A percentile compares a stretch with the other conserved stretches of the same genome.
Conservation (phyloP, 768 basidiomycete species). For the Mrakia frigida region DNA sequence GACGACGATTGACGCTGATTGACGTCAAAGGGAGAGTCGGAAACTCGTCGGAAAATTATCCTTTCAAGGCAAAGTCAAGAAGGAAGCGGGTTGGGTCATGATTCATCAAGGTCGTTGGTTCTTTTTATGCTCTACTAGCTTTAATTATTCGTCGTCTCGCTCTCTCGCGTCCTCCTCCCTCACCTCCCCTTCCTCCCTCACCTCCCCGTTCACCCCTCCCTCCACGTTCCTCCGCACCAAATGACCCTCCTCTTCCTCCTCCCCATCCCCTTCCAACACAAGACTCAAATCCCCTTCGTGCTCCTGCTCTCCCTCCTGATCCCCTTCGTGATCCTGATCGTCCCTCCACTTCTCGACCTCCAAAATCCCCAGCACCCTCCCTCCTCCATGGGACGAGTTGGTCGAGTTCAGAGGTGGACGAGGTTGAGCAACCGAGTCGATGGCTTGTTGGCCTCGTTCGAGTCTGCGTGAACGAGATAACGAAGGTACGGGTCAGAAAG, state of each 20-base stretch:
- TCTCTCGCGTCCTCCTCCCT: not conserved
- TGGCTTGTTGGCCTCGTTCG: constrained; percentile 9
- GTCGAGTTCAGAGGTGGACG: constrained; percentile 35
- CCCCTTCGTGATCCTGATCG: constrained; percentile 27
- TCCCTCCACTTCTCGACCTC: constrained; percentile 28
- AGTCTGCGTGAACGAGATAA: not conserved
- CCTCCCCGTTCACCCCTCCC: too few relatives aligned
- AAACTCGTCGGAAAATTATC: too few relatives aligned
- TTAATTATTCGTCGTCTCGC: too few relatives aligned
- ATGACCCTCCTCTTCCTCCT: not conserved
- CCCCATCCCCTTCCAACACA: constrained; percentile 3
- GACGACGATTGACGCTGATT: too few relatives aligned
- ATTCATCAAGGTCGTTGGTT: too few relatives aligned
- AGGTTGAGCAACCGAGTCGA: constrained; percentile 1
- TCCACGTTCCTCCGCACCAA: too few relatives aligned
- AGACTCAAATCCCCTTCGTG: constrained; percentile 19
- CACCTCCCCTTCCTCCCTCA: not conserved
- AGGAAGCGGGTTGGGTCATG: too few relatives aligned
- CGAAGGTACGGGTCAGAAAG: not conserved
- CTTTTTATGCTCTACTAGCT: too few relatives aligned
- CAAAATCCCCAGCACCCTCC: constrained; percentile 39
- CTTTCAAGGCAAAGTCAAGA: too few relatives aligned
- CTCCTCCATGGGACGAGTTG: constrained; percentile 36
- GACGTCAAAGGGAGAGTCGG: too few relatives aligned
- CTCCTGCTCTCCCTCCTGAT: not conserved